Conservation (phyloP, 371 early-diverging fungal genomes). For the Batrachochytrium dendrobatidis region DNA sequence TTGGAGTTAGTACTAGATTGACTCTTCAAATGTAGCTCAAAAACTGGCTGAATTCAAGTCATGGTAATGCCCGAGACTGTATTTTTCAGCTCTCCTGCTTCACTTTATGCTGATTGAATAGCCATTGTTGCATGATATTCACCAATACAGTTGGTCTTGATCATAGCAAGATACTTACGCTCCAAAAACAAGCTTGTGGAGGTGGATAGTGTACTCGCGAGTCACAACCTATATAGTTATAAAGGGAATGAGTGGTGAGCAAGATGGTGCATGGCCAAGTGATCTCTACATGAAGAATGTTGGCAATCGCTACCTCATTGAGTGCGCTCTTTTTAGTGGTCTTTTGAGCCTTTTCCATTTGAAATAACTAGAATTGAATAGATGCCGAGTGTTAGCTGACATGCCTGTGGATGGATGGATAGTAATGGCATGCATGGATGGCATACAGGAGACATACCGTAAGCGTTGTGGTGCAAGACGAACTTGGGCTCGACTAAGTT, state of each 20-base stretch:
- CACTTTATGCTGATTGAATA: too few species aligned
- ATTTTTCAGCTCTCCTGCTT: not conserved
- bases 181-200: conserved; percentile 83
- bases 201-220: conserved; percentile 91
- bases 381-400: too few species aligned
- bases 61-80: not conserved
- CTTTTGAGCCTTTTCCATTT: conserved; percentile 14
- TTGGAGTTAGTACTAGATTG: not conserved
- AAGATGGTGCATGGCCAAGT: too few species aligned
- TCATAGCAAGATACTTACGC: conserved; percentile 31
- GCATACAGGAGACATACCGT: too few species aligned
- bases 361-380: too few species aligned
- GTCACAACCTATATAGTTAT: conserved; percentile 49
- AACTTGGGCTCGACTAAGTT: too few species aligned
- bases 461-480: too few species aligned
- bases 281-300: too few species aligned
- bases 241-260: too few species aligned
- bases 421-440: too few species aligned
- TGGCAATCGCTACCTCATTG: conserved; percentile 34
- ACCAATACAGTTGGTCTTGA: not conserved
- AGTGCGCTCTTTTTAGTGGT: conserved; percentile 29
- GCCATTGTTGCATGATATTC: too few species aligned
- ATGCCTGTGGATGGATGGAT: too few species aligned
- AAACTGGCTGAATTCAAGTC: not conserved
- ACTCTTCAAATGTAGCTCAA: not conserved